Evolutionary conservation across 139 green algal genomes (phyloP).

Genomic region (Trebouxia sp.): DNA sequence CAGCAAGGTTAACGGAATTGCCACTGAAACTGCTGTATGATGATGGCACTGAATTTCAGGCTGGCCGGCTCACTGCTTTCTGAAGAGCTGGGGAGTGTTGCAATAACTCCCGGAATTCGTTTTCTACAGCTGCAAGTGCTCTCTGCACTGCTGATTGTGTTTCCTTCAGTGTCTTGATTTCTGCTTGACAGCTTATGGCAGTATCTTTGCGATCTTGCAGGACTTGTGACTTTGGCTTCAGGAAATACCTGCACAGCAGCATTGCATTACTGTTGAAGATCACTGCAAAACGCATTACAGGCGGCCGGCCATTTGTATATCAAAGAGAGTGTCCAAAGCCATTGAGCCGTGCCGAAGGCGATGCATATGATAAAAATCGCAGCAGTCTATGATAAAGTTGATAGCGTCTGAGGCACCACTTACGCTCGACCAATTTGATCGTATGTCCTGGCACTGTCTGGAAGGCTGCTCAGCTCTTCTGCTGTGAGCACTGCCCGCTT

Average conservation of each 20-base stretch:
- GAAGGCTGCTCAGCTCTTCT: conserved; percentile 27
- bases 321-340: too few relatives aligned
- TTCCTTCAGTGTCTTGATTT: conserved; percentile 8
- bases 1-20: not conserved
- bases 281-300: too few relatives aligned
- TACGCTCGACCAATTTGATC: conserved; percentile 34
- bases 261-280: too few relatives aligned
- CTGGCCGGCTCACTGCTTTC: not conserved
- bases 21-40: not conserved
- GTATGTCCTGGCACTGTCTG: conserved; percentile 26
- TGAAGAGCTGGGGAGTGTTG: conserved; percentile 22
- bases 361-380: not conserved
- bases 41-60: not conserved
- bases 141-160: conserved; percentile 4
- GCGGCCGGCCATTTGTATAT: too few relatives aligned
- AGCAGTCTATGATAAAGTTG: too few relatives aligned
- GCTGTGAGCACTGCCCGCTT: conserved; percentile 18
- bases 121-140: conserved; percentile 24
- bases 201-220: conserved; percentile 14
- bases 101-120: conserved; percentile 34
- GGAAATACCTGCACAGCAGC: conserved; percentile 36
- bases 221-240: conserved; percentile 21
- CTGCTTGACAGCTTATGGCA: not conserved
- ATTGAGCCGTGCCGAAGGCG: not conserved
- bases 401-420: not conserved